phyloP scores from a whole-genome alignment of 176 grass and related monocot genomes.

The Cenchrus americanus region DNA sequence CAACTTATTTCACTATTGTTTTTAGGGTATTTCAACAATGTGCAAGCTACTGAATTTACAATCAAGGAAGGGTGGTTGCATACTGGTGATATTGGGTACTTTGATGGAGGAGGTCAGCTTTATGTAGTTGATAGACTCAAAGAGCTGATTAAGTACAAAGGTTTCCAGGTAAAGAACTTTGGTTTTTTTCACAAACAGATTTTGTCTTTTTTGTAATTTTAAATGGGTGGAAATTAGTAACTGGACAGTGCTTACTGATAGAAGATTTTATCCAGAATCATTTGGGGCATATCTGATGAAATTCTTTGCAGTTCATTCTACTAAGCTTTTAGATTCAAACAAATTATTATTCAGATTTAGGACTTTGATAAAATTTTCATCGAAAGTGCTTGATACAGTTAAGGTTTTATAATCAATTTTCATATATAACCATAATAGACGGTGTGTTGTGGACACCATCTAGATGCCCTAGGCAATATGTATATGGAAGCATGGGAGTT shows the following conservation, averaged over 20 bases:
- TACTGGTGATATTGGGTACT: conserved; percentile 92
- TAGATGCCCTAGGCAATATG: neutral
- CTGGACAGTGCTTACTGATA: neutral
- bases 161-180: conserved; percentile 69
- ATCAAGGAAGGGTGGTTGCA: conserved; percentile 90
- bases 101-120: conserved; percentile 72
- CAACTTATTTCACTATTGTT: conserved; percentile 16
- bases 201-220: neutral
- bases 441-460: neutral
- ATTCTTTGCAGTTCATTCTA: neutral
- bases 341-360: neutral
- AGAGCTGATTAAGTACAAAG: conserved; percentile 98
- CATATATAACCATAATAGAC: neutral
- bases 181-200: neutral
- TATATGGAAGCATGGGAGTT: neutral
- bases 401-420: neutral
- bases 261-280: neutral
- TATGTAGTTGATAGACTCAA: conserved; percentile 95
- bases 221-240: conserved; percentile 1
- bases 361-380: neutral
- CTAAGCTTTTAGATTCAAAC: neutral
- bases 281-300: neutral
- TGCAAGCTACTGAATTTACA: conserved; percentile 85
- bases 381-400: neutral
- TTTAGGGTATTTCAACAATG: conserved; percentile 92